These are phyloP conservation scores for Colletotrichum higginsianum DNA, from an alignment of 2,329 filamentous ascomycete genomes.

Conservation along the genomic window DNA sequence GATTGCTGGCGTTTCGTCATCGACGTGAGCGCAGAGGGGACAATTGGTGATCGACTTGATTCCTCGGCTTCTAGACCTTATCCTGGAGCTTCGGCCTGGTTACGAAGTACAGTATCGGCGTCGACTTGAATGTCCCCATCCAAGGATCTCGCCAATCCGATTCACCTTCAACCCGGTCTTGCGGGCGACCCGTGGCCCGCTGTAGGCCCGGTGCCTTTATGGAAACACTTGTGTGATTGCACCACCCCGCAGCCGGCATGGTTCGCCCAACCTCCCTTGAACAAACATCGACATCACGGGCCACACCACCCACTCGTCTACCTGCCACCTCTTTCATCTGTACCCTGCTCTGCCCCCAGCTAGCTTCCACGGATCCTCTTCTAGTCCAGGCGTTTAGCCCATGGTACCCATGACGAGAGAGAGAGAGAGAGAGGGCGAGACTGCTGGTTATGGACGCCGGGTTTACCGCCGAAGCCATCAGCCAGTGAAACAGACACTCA, in stretches of 20 bases:
- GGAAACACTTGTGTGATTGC: constrained; percentile 1
- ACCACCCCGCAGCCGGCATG: constrained; percentile 27
- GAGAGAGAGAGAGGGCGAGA: constrained; percentile 6
- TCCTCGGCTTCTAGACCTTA: neutral
- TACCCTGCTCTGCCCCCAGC: constrained; percentile 24
- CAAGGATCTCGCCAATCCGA: constrained; percentile 11
- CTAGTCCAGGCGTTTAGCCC: constrained; percentile 33
- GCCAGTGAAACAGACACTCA: constrained; percentile 12
- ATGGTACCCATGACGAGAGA: constrained; percentile 10
- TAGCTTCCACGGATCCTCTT: constrained; percentile 29
- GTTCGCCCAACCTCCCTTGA: constrained; percentile 28
- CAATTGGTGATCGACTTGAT: neutral
- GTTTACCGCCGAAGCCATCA: constrained; percentile 17
- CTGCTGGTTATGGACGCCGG: constrained; percentile 4
- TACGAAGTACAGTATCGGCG: too few relatives aligned
- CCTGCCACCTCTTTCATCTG: constrained; percentile 31
- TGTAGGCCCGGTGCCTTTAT: constrained; percentile 20
- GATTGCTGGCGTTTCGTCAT: neutral
- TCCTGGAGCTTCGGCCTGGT: neutral
- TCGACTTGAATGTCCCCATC: neutral
- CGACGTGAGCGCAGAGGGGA: neutral
- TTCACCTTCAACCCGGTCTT: constrained; percentile 1
- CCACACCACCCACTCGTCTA: constrained; percentile 26
- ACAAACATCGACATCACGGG: constrained; percentile 37
- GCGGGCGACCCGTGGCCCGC: constrained; percentile 16